Evolutionary conservation across 164 flowering plant genomes (phyloP).

Genomic region (Nymphaea colorata): DNA sequence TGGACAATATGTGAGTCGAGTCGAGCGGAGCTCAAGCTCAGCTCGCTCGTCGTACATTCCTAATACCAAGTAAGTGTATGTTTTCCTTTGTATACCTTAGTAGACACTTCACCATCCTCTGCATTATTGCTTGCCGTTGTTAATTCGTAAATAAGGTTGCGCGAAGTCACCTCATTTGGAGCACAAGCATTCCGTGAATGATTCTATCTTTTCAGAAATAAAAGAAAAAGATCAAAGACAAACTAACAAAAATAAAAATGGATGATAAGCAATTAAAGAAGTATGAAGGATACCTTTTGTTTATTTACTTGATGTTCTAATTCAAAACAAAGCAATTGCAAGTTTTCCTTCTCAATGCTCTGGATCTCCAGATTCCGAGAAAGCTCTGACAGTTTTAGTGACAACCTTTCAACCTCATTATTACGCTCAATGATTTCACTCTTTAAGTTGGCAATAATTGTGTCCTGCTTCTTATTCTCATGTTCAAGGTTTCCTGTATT

Average conservation of each 20-base stretch:
- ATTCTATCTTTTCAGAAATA: neutral
- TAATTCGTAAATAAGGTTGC: neutral
- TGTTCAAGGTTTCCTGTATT: constrained; percentile 33
- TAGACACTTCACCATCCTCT: neutral
- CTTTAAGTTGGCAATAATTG: constrained; percentile 23
- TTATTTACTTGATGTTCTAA: neutral
- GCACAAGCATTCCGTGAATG: neutral
- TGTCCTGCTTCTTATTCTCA: constrained; percentile 48
- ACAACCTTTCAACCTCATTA: constrained; percentile 35
- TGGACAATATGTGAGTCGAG: too few relatives aligned
- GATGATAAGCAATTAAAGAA: neutral
- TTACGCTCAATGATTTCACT: constrained; percentile 29
- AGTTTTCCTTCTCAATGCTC: constrained; percentile 1
- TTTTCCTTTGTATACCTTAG: neutral
- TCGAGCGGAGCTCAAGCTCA: too few relatives aligned
- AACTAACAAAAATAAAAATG: neutral
- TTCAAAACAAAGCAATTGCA: neutral
- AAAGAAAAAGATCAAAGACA: neutral
- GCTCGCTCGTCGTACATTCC: too few relatives aligned
- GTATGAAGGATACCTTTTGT: neutral
- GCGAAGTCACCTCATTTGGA: neutral
- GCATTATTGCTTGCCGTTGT: neutral
- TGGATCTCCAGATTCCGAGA: neutral
- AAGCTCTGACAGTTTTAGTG: constrained; percentile 26
- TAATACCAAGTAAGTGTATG: too few relatives aligned